Conservation (phyloP, 139 green algal species). For the Closterium sp. region DNA sequence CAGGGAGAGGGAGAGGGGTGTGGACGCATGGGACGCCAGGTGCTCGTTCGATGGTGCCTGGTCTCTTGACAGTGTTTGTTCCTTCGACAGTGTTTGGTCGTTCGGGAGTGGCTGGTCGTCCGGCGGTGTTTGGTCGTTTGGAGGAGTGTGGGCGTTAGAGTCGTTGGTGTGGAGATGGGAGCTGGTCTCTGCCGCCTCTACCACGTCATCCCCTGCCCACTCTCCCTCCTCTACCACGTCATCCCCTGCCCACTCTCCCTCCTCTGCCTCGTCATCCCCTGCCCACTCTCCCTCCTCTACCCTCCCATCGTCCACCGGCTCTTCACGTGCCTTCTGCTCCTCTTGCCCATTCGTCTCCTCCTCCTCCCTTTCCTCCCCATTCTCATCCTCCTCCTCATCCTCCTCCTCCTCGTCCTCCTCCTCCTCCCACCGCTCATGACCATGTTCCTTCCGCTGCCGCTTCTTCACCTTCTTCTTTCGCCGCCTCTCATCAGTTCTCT, state of each 20-base stretch:
- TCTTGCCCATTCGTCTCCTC: neutral
- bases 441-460: no score
- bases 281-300: no score
- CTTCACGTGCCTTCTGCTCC: no score
- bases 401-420: neutral
- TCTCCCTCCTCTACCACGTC: neutral
- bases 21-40: neutral
- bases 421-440: neutral
- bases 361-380: neutral
- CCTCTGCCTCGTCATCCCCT: neutral
- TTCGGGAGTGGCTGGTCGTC: no score
- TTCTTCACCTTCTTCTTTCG: no score
- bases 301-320: neutral
- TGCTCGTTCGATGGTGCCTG: no score
- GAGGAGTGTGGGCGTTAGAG: no score
- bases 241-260: neutral
- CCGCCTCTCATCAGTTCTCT: neutral
- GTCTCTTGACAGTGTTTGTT: no score
- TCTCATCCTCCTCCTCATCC: neutral
- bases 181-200: no score
- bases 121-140: no score
- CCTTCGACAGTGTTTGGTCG: no score
- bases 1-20: neutral
- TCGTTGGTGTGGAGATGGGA: neutral
- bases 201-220: no score